Conservation (phyloP, 2,329 filamentous ascomycete species). For the Aureobasidium namibiae region DNA sequence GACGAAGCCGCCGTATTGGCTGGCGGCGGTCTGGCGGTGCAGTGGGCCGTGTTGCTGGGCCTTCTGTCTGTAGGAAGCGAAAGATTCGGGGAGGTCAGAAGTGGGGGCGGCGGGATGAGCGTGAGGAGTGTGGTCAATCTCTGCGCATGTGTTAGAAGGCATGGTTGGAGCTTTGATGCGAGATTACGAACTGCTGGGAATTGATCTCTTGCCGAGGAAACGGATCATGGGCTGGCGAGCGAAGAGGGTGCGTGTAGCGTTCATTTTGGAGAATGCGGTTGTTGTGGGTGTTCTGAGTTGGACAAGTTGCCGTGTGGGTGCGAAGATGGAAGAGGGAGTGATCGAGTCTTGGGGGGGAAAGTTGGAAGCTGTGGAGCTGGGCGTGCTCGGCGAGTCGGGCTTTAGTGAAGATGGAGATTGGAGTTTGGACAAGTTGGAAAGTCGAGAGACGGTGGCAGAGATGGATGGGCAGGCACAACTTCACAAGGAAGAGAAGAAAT, state of each 20-base stretch:
- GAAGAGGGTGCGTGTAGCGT: conserved; percentile 37
- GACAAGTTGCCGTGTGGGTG: neutral
- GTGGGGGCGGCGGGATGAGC: conserved; percentile 65
- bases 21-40: conserved; percentile 12
- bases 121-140: conserved; percentile 65
- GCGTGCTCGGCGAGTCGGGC: neutral
- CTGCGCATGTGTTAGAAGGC: conserved; percentile 33
- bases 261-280: conserved; percentile 28
- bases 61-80: conserved; percentile 69
- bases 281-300: neutral
- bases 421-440: neutral
- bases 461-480: neutral
- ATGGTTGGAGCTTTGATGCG: neutral
- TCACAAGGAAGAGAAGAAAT: conserved; percentile 1
- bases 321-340: neutral
- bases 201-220: conserved; percentile 42
- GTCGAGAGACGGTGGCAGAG: neutral
- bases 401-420: neutral
- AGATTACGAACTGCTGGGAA: conserved; percentile 33
- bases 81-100: conserved; percentile 57
- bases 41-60: conserved; percentile 72
- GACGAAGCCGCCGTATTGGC: conserved; percentile 31
- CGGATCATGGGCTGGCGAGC: conserved; percentile 44
- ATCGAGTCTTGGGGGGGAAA: neutral
- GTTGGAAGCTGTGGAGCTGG: conserved; percentile 6